These are phyloP conservation scores for Aspergillus hortae DNA, from an alignment of 2,329 filamentous ascomycete genomes.

Conservation along the genomic window DNA sequence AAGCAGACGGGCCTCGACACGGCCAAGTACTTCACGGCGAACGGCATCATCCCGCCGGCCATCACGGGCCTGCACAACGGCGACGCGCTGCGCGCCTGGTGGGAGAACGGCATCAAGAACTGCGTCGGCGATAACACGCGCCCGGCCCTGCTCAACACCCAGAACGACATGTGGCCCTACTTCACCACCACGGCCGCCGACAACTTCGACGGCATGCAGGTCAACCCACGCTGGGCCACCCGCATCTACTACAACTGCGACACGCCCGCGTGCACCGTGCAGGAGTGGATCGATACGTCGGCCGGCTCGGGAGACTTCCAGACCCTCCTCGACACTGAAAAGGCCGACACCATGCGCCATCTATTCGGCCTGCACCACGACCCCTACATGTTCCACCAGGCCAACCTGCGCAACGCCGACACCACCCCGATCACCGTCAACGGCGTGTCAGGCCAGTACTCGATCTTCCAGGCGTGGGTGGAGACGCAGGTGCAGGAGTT, in stretches of 20 bases:
- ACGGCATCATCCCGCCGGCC: constrained; percentile 59
- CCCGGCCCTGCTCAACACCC: constrained; percentile 49
- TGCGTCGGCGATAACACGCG: constrained; percentile 65
- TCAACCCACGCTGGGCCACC: constrained; percentile 60
- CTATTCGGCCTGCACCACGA: constrained; percentile 56
- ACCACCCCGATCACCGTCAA: constrained; percentile 48
- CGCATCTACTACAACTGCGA: constrained; percentile 65
- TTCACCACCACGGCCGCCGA: constrained; percentile 51
- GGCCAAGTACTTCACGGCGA: constrained; percentile 48
- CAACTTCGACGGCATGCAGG: constrained; percentile 54
- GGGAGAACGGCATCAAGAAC: constrained; percentile 56
- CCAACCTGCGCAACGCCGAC: constrained; percentile 55
- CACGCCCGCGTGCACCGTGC: constrained; percentile 52
- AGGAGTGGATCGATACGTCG: constrained; percentile 61
- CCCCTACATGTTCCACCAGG: constrained; percentile 63
- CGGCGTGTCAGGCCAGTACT: constrained; percentile 44
- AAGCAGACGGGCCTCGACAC: constrained; percentile 49
- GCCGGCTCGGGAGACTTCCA: constrained; percentile 52
- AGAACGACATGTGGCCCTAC: constrained; percentile 55
- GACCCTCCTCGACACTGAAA: constrained; percentile 50
- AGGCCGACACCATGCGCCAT: constrained; percentile 53
- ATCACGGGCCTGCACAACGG: constrained; percentile 64
- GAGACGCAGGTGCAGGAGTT: constrained; percentile 55
- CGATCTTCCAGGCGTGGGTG: constrained; percentile 57
- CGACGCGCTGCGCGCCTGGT: constrained; percentile 59